phyloP scores from a whole-genome alignment of 257 asterid genomes.

The Salvia splendens region DNA sequence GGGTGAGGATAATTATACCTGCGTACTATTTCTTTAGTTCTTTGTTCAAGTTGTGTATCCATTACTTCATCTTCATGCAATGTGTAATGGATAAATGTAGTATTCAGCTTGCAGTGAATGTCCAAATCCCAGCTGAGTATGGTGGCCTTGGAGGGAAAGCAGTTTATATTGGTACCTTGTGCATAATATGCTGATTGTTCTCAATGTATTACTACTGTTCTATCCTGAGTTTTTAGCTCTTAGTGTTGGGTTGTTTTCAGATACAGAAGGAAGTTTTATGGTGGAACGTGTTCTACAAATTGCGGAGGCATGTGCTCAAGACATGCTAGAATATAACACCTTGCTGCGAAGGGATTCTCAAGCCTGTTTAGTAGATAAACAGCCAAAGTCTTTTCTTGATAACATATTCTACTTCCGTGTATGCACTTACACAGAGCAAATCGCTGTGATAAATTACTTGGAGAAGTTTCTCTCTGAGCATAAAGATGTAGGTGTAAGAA shows the following conservation, averaged over 20 bases:
- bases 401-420: slow-evolving; percentile 81
- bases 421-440: slow-evolving; percentile 92
- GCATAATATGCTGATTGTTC: slow-evolving; percentile 6
- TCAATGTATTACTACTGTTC: slow-evolving; percentile 10
- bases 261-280: slow-evolving; percentile 98
- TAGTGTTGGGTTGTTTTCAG: slow-evolving; percentile 40
- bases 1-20: slow-evolving; percentile 54
- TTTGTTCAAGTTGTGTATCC: slow-evolving; percentile 22
- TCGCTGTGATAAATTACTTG: slow-evolving; percentile 78
- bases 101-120: slow-evolving; percentile 91
- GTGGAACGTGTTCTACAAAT: slow-evolving; percentile 89
- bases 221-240: slow-evolving; percentile 23
- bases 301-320: slow-evolving; percentile 87
- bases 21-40: slow-evolving; percentile 27
- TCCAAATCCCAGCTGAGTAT: slow-evolving; percentile 77
- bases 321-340: slow-evolving; percentile 71
- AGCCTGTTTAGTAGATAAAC: slow-evolving; percentile 44
- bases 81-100: slow-evolving; percentile 40
- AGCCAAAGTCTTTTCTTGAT: slow-evolving; percentile 68
- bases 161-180: slow-evolving; percentile 68
- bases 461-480: slow-evolving; percentile 81
- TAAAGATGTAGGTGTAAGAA: slow-evolving; percentile 68
- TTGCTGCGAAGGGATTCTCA: slow-evolving; percentile 54
- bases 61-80: slow-evolving; percentile 21
- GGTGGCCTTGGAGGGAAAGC: slow-evolving; percentile 98